phyloP scores from a whole-genome alignment of 768 basidiomycete species.

The Basidioascus undulatus region DNA sequence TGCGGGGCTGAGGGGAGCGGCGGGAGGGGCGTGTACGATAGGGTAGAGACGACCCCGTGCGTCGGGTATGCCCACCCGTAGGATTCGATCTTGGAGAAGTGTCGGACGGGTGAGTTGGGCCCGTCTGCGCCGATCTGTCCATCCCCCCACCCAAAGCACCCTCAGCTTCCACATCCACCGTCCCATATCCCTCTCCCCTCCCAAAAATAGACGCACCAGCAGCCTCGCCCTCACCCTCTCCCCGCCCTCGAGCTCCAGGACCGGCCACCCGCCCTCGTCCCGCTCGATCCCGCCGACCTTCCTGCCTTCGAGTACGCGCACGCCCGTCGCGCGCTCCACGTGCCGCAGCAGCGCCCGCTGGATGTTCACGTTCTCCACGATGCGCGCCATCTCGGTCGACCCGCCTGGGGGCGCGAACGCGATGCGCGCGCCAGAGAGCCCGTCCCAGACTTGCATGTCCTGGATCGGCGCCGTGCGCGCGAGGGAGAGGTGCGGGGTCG shows the following conservation, averaged over 20 bases:
- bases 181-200: too few species aligned
- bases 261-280: constrained; percentile 49
- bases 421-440: constrained; percentile 55
- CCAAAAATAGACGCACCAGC: constrained; percentile 39
- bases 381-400: constrained; percentile 34
- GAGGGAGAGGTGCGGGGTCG: constrained; percentile 54
- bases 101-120: constrained; percentile 73
- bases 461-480: constrained; percentile 45
- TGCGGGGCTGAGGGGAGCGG: constrained; percentile 20
- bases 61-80: constrained; percentile 83
- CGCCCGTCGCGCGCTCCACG: constrained; percentile 21
- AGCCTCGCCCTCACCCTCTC: constrained; percentile 42
- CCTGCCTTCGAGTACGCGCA: constrained; percentile 36
- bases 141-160: neutral
- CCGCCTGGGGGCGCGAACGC: constrained; percentile 25
- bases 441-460: constrained; percentile 92
- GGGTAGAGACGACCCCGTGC: constrained; percentile 71
- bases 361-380: constrained; percentile 82
- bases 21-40: constrained; percentile 40
- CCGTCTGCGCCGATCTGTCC: constrained; percentile 79
- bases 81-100: constrained; percentile 59
- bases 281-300: constrained; percentile 46
- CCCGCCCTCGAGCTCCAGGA: constrained; percentile 47
- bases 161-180: constrained; percentile 5
- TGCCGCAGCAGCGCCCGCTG: constrained; percentile 57